Conservation (phyloP, 2,329 filamentous ascomycete species). For the Chaetomium sp. region DNA sequence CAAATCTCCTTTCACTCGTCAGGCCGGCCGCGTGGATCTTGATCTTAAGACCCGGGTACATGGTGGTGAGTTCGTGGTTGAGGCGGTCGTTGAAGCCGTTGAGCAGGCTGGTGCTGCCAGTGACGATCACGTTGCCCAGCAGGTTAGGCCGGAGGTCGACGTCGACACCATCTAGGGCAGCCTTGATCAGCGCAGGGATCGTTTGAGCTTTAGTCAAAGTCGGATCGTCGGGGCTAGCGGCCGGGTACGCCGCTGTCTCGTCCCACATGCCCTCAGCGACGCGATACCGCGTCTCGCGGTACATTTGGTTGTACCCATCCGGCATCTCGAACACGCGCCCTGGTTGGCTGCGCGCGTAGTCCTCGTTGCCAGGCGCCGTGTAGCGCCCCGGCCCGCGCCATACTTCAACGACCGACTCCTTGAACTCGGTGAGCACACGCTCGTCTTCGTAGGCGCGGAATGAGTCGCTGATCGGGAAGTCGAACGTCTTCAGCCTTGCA, state of each 20-base stretch:
- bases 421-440: conserved; percentile 89
- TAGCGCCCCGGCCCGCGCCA: conserved; percentile 78
- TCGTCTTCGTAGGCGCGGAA: conserved; percentile 86
- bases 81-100: conserved; percentile 90
- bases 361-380: conserved; percentile 61
- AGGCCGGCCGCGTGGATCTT: conserved; percentile 83
- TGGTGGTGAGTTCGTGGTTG: conserved; percentile 70
- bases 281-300: conserved; percentile 79
- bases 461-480: conserved; percentile 54
- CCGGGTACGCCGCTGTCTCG: conserved; percentile 61
- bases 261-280: conserved; percentile 90
- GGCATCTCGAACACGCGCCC: conserved; percentile 94
- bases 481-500: conserved; percentile 65
- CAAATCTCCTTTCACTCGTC: conserved; percentile 83
- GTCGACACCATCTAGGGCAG: conserved; percentile 72
- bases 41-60: conserved; percentile 81
- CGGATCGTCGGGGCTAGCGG: conserved; percentile 33
- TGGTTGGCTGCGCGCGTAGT: conserved; percentile 64
- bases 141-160: conserved; percentile 80
- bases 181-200: conserved; percentile 74
- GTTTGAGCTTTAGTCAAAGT: conserved; percentile 66
- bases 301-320: conserved; percentile 93
- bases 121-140: conserved; percentile 86
- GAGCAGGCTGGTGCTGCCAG: conserved; percentile 77
- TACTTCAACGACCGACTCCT: conserved; percentile 91